Conservation (phyloP, 2,329 filamentous ascomycete species). For the Lachnellula cervina region DNA sequence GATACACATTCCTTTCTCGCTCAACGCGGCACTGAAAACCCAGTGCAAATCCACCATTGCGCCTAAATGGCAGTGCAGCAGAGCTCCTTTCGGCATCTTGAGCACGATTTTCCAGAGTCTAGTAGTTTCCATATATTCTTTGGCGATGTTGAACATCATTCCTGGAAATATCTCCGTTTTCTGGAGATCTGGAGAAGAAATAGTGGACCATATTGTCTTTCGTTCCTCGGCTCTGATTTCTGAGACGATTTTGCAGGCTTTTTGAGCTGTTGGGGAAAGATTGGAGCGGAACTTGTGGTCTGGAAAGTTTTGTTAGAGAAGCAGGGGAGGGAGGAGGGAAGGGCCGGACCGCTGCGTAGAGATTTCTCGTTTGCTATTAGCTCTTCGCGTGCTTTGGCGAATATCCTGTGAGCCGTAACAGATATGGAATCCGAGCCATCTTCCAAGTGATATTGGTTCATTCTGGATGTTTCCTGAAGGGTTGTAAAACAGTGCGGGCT, state of each 20-base stretch:
- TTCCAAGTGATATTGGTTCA: not conserved
- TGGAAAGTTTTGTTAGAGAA: slow-evolving; percentile 25
- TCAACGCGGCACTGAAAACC: slow-evolving; percentile 65
- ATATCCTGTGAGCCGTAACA: not conserved
- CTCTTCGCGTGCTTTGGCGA: slow-evolving; percentile 1
- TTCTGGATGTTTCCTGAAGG: not conserved
- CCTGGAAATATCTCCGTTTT: slow-evolving; percentile 69
- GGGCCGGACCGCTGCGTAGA: slow-evolving; percentile 18
- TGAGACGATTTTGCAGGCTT: slow-evolving; percentile 72
- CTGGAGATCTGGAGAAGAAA: slow-evolving; percentile 60
- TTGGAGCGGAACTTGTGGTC: slow-evolving; percentile 64
- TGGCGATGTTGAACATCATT: slow-evolving; percentile 86
- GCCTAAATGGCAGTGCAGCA: slow-evolving; percentile 83
- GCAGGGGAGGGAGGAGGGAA: not conserved
- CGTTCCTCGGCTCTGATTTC: slow-evolving; percentile 72
- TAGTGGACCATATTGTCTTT: slow-evolving; percentile 66
- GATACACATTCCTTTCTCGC: slow-evolving; percentile 70
- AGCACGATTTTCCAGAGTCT: slow-evolving; percentile 78
- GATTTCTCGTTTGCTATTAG: slow-evolving; percentile 11
- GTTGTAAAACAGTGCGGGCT: not conserved
- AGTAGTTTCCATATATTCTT: slow-evolving; percentile 73
- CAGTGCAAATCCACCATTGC: slow-evolving; percentile 83
- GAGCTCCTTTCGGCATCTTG: slow-evolving; percentile 78
- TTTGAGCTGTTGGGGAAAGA: slow-evolving; percentile 69
- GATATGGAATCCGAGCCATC: not conserved